These are phyloP conservation scores for Daldinia loculata DNA, from an alignment of 495 filamentous ascomycete genomes.

Conservation along the genomic window DNA sequence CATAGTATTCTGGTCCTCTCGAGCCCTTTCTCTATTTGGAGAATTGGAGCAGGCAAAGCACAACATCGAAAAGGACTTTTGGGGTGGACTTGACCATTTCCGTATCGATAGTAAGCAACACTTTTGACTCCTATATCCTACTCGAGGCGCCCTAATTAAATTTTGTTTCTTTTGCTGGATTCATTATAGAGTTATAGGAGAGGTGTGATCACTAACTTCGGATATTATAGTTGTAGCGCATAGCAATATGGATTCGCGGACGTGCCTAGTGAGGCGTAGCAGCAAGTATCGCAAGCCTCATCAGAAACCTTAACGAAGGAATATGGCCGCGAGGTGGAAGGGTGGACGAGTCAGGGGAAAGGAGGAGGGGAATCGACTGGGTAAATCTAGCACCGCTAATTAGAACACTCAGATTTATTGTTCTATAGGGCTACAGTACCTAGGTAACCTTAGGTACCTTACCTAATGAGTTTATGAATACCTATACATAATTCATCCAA, in stretches of 20 bases:
- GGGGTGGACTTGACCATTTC: slow-evolving; percentile 4
- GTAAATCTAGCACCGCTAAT: not conserved
- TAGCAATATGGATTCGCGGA: slow-evolving; percentile 1
- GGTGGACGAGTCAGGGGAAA: not conserved
- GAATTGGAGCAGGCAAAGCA: slow-evolving; percentile 1
- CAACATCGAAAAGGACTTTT: slow-evolving; percentile 11
- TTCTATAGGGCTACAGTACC: too few species aligned
- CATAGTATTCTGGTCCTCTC: slow-evolving; percentile 4
- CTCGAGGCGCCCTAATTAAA: too few species aligned
- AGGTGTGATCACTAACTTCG: not conserved
- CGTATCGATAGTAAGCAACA: slow-evolving; percentile 23
- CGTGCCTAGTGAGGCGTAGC: slow-evolving; percentile 18
- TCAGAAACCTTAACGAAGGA: slow-evolving; percentile 14
- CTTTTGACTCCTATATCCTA: not conserved
- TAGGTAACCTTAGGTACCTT: too few species aligned
- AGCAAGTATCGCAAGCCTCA: slow-evolving; percentile 9
- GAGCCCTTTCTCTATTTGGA: not conserved
- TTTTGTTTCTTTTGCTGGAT: not conserved
- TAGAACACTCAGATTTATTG: too few species aligned
- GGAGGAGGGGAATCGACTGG: not conserved
- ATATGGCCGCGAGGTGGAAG: not conserved
- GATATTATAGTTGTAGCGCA: slow-evolving; percentile 5
- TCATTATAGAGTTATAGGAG: not conserved
- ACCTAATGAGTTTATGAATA: too few species aligned
- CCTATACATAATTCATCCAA: too few species aligned